Conservation (phyloP, 2,329 filamentous ascomycete genomes). For the Alternaria infectoria region DNA sequence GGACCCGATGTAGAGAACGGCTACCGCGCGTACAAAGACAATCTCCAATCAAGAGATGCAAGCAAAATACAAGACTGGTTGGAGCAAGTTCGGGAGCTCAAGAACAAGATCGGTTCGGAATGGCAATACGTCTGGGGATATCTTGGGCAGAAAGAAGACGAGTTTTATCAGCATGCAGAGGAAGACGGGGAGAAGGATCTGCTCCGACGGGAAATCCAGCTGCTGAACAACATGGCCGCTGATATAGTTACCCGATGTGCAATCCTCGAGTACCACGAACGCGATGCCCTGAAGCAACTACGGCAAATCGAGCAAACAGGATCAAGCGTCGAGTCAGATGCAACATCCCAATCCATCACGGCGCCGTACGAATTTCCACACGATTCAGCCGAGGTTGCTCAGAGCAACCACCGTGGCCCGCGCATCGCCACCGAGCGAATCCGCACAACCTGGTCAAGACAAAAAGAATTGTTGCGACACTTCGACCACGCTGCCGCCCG, state of each 20-base stretch:
- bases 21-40: constrained; percentile 21
- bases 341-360: neutral
- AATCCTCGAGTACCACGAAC: constrained; percentile 19
- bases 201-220: constrained; percentile 19
- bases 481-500: constrained; percentile 6
- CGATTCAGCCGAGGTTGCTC: neutral
- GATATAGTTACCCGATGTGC: constrained; percentile 12
- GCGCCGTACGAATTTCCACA: neutral
- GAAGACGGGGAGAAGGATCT: constrained; percentile 22
- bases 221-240: constrained; percentile 21
- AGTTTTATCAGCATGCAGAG: constrained; percentile 16
- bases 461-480: constrained; percentile 8
- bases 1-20: constrained; percentile 23
- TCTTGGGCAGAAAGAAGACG: constrained; percentile 21
- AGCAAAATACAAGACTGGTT: constrained; percentile 19
- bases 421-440: constrained; percentile 6
- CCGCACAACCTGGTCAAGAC: constrained; percentile 9
- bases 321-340: neutral
- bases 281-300: constrained; percentile 23
- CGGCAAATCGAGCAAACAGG: constrained; percentile 13
- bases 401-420: constrained; percentile 1
- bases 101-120: constrained; percentile 12
- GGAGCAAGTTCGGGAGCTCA: constrained; percentile 18
- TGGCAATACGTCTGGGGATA: constrained; percentile 22
- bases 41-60: constrained; percentile 9